Evolutionary conservation across 2,329 filamentous ascomycete species (phyloP), one percentile per base, ranked within the genome.

Genomic region (Alternaria gansuensis): DNA sequence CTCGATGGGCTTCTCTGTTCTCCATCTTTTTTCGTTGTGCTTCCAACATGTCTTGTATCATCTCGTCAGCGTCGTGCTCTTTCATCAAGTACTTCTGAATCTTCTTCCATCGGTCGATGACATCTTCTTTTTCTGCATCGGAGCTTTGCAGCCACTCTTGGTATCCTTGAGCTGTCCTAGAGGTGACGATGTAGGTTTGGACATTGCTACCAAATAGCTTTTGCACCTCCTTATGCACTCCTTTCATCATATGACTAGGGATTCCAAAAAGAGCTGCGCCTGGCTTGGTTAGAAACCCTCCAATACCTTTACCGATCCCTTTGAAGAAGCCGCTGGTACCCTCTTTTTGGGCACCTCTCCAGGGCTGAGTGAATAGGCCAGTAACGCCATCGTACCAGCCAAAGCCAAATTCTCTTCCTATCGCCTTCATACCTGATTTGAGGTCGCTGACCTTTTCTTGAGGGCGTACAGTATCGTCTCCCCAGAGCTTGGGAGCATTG

Each of bases 241-340:
- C 64, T 36, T 67, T 52, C 61, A 67, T 59, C 17, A 59, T 60
- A 41, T 68, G 49, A 40, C 64, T 57, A 28, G 62, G 51, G n/a
- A 68, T 61, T 23, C 63, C 63, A 29, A 66, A 33, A 5, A 44
- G 40, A 26, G 59, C 67, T 29, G 67, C 68, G 17, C 58, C 57
- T n/a, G 66, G 63, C 50, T 74, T 75, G 40, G 57, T 39, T 26
- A 64, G 14, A 11, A 73, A 63, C 0, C 73, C 72, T 33, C 54
- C 68, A 26, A 75, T 51, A 0, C 68, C 71, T 51, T 70, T 70
- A 2, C 70, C 69, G 2, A 71, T 41, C 2, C 70, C 68, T 50
- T 71, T 72, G 23, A 65, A 40, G 45, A 73, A 70, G 0, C 69
- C 69, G 4, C 52, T 49, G 0, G 64, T 58, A 10, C 69, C 70